These are phyloP conservation scores for Tetracladium maxilliforme DNA, from an alignment of 2,329 filamentous ascomycete species.

Conservation along the genomic window DNA sequence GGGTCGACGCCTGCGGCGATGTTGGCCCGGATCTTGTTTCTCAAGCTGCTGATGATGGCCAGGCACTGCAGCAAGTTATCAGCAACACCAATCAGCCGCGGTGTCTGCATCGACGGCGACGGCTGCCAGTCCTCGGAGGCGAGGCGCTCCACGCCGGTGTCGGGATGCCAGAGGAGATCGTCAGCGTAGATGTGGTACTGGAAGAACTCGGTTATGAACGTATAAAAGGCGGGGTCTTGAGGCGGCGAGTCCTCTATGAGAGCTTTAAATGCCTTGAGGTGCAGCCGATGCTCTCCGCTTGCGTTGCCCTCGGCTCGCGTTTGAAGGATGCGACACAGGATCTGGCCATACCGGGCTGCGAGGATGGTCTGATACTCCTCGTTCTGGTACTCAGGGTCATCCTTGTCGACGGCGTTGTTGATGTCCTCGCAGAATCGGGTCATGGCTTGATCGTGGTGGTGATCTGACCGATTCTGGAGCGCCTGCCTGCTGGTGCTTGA, in stretches of 20 bases:
- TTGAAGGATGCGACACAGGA: slow-evolving; percentile 45
- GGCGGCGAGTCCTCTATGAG: slow-evolving; percentile 51
- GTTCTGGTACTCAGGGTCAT: slow-evolving; percentile 14
- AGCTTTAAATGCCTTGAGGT: slow-evolving; percentile 61
- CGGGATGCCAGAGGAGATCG: slow-evolving; percentile 35
- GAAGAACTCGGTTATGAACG: slow-evolving; percentile 63
- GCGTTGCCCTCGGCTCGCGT: slow-evolving; percentile 39
- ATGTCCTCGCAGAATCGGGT: slow-evolving; percentile 33
- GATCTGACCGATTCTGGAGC: slow-evolving; percentile 34
- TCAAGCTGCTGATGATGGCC: slow-evolving; percentile 62
- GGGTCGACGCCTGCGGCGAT: slow-evolving; percentile 49
- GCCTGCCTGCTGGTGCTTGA: slow-evolving; percentile 28
- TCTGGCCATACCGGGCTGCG: slow-evolving; percentile 44
- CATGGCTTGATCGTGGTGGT: slow-evolving; percentile 40
- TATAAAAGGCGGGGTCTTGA: slow-evolving; percentile 53
- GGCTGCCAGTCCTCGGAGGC: slow-evolving; percentile 5
- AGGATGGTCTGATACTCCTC: slow-evolving; percentile 29
- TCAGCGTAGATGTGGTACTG: slow-evolving; percentile 66
- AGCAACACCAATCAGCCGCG: slow-evolving; percentile 60
- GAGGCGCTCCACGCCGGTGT: slow-evolving; percentile 18
- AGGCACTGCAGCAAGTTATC: slow-evolving; percentile 72
- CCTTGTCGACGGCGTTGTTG: too few relatives aligned
- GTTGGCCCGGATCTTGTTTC: slow-evolving; percentile 58
- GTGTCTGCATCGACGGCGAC: slow-evolving; percentile 9
- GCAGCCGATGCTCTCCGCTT: slow-evolving; percentile 60